phyloP scores from a whole-genome alignment of 805 yeast genomes.

The Torulaspora franciscae region DNA sequence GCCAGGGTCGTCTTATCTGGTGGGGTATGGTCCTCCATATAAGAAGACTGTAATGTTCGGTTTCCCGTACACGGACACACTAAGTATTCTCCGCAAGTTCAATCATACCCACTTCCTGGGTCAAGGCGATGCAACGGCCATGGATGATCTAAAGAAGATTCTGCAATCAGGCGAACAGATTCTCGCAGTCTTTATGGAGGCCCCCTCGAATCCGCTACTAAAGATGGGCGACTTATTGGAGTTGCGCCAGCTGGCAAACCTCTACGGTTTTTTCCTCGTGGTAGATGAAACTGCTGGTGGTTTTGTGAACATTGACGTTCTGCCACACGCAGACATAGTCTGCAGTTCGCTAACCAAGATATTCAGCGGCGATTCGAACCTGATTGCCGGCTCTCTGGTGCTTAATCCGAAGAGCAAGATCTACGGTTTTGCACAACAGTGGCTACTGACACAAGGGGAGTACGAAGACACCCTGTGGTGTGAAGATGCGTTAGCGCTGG shows the following conservation, averaged over 20 bases:
- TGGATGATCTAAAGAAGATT: slow-evolving; percentile 53
- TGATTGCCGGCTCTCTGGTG: slow-evolving; percentile 87
- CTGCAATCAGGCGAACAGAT: slow-evolving; percentile 62
- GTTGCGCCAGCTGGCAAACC: slow-evolving; percentile 59
- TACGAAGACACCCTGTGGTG: slow-evolving; percentile 83
- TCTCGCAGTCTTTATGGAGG: slow-evolving; percentile 81
- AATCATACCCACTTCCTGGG: slow-evolving; percentile 91
- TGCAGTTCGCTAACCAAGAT: slow-evolving; percentile 86
- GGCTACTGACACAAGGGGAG: slow-evolving; percentile 41
- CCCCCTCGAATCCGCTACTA: slow-evolving; percentile 91
- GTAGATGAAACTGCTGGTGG: slow-evolving; percentile 96
- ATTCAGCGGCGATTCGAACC: slow-evolving; percentile 91
- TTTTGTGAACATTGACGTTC: slow-evolving; percentile 72
- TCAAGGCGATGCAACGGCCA: slow-evolving; percentile 66
- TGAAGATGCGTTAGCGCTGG: slow-evolving; percentile 88
- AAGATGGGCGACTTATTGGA: slow-evolving; percentile 73
- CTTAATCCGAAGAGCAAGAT: slow-evolving; percentile 64
- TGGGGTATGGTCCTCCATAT: slow-evolving; percentile 32
- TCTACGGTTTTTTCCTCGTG: slow-evolving; percentile 70
- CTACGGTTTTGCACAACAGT: slow-evolving; percentile 38
- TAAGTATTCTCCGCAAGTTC: slow-evolving; percentile 78
- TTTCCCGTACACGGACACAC: slow-evolving; percentile 91
- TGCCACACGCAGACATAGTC: slow-evolving; percentile 80
- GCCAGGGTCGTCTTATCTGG: slow-evolving; percentile 8
- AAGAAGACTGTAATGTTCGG: slow-evolving; percentile 88